Percentiles rank a stretch among this genome's conserved stretches.
Conservation (phyloP, 1,284 basidiomycete species). For the Trametes pubescens region DNA sequence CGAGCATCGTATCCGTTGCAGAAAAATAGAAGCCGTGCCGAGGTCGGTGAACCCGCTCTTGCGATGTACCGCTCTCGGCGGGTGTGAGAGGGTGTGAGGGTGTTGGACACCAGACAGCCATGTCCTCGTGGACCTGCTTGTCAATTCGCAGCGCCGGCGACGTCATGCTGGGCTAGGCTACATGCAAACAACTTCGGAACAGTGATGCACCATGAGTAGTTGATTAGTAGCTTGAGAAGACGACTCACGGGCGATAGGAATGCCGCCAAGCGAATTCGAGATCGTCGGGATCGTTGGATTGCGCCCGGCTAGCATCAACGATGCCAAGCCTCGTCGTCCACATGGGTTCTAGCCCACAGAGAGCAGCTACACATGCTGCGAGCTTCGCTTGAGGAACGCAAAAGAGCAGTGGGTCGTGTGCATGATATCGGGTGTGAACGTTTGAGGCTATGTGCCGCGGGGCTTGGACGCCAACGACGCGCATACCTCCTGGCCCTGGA, state of each 20-base stretch:
- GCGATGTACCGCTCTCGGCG: not conserved
- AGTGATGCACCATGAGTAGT: not conserved
- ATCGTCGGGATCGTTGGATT: not conserved
- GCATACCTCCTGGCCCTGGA: not conserved
- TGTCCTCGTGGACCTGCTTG: not conserved
- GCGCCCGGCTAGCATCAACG: not conserved
- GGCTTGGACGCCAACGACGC: not conserved
- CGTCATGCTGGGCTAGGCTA: not conserved
- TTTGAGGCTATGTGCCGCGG: not conserved
- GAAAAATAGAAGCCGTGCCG: not conserved
- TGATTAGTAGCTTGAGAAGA: not conserved
- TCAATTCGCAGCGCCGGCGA: not conserved
- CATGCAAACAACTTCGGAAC: not conserved
- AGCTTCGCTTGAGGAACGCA: not conserved
- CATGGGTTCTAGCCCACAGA: not conserved
- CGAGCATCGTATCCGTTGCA: not conserved
- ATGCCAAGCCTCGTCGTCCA: constrained; percentile 16
- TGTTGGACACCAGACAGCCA: not conserved
- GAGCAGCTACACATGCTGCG: not conserved
- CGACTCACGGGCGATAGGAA: constrained; percentile 4
- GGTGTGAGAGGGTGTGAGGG: not conserved
- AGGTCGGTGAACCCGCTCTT: not conserved
- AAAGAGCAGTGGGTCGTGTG: not conserved
- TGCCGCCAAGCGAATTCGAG: not conserved
- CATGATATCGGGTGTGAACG: not conserved